phyloP scores from a whole-genome alignment of 345 rosid species.

The Diplotaxis tenuifolia region DNA sequence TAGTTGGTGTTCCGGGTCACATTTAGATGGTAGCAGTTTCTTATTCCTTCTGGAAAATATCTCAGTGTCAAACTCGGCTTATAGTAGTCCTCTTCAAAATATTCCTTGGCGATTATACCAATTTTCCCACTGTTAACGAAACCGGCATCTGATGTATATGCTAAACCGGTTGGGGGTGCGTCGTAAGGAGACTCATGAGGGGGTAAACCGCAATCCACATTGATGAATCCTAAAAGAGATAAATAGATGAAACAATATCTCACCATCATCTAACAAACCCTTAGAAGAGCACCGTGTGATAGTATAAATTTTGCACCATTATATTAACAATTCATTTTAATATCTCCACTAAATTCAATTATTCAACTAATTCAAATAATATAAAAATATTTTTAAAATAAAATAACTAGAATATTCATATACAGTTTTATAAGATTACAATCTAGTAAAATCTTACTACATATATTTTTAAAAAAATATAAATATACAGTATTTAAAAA shows the following conservation, averaged over 20 bases:
- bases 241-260: background rate
- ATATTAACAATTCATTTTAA: too few species aligned
- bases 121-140: conserved; percentile 14
- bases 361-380: too few species aligned
- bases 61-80: background rate
- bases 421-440: too few species aligned
- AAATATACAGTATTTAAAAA: too few species aligned
- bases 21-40: conserved; percentile 32
- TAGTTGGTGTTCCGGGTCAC: conserved; percentile 26
- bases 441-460: too few species aligned
- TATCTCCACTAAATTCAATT: too few species aligned
- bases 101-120: conserved; percentile 21
- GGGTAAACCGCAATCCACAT: conserved; percentile 32
- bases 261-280: background rate
- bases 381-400: too few species aligned
- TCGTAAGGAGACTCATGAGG: conserved; percentile 17
- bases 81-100: background rate
- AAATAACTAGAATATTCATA: too few species aligned
- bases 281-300: background rate
- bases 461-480: too few species aligned
- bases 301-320: too few species aligned
- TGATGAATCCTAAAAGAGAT: conserved; percentile 29
- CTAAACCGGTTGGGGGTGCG: background rate
- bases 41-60: conserved; percentile 27
- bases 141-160: conserved; percentile 21